A percentile compares a stretch with the other conserved stretches of the same genome.
Conservation (phyloP, 495 filamentous ascomycete genomes). For the Podospora tetraspora region DNA sequence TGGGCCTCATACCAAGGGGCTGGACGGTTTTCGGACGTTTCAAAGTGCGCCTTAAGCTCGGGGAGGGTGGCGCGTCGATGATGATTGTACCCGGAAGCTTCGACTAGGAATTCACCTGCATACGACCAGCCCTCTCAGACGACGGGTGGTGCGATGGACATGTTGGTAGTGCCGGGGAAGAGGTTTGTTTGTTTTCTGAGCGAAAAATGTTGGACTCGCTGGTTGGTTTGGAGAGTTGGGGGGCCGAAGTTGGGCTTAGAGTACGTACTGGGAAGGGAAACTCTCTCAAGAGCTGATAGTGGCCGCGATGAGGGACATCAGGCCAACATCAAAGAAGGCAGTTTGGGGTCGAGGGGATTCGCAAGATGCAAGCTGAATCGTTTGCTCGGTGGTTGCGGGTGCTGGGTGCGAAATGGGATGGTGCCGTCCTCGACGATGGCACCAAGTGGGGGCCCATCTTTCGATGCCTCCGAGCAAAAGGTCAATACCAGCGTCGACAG, state of each 20-base stretch:
- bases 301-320: background rate
- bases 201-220: background rate
- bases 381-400: background rate
- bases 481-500: background rate
- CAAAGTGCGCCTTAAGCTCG: slow-evolving; percentile 45
- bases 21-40: slow-evolving; percentile 39
- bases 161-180: background rate
- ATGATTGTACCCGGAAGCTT: slow-evolving; percentile 42
- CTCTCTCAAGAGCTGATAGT: background rate
- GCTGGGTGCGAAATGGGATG: background rate
- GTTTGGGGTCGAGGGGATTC: background rate
- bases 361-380: background rate
- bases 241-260: background rate
- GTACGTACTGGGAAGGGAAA: background rate
- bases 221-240: background rate
- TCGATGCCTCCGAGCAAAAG: background rate
- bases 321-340: background rate
- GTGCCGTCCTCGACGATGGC: background rate
- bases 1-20: slow-evolving; percentile 56
- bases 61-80: slow-evolving; percentile 46
- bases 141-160: slow-evolving; percentile 6
- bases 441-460: background rate
- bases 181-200: background rate
- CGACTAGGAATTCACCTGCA: slow-evolving; percentile 41
- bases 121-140: slow-evolving; percentile 18